phyloP scores from a whole-genome alignment of 2,329 filamentous ascomycete genomes.

The Curvularia sp. region DNA sequence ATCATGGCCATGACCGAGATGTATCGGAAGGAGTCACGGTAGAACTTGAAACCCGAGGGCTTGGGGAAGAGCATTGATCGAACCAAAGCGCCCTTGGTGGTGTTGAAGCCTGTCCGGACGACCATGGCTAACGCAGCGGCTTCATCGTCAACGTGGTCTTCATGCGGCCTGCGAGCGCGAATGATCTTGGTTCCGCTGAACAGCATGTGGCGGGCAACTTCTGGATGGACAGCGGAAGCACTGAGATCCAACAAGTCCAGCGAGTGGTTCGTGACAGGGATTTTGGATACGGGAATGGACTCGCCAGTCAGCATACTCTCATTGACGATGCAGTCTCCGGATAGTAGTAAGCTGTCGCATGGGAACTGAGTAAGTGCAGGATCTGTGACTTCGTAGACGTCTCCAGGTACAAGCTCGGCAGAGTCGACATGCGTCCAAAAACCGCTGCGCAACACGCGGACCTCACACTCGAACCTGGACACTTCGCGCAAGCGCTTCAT shows the following conservation, averaged over 20 bases:
- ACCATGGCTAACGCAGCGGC: constrained; percentile 91
- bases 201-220: constrained; percentile 85
- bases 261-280: constrained; percentile 80
- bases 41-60: constrained; percentile 98
- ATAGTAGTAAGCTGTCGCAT: constrained; percentile 87
- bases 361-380: constrained; percentile 87
- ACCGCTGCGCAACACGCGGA: constrained; percentile 88
- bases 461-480: constrained; percentile 92
- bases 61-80: constrained; percentile 99
- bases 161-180: constrained; percentile 84
- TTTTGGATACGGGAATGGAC: constrained; percentile 94
- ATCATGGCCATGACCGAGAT: constrained; percentile 95
- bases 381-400: constrained; percentile 96
- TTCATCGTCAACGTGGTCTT: constrained; percentile 83
- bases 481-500: constrained; percentile 91
- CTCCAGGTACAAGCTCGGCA: constrained; percentile 88
- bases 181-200: constrained; percentile 97
- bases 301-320: constrained; percentile 99
- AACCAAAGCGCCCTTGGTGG: constrained; percentile 93
- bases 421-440: constrained; percentile 94
- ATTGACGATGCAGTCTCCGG: constrained; percentile 97
- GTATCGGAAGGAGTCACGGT: constrained; percentile 95
- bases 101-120: constrained; percentile 94
- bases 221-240: constrained; percentile 81
- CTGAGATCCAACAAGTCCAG: constrained; percentile 78